Base-by-base conservation (phyloP, 1,139 yeast species). In the Torulaspora globosa region DNA sequence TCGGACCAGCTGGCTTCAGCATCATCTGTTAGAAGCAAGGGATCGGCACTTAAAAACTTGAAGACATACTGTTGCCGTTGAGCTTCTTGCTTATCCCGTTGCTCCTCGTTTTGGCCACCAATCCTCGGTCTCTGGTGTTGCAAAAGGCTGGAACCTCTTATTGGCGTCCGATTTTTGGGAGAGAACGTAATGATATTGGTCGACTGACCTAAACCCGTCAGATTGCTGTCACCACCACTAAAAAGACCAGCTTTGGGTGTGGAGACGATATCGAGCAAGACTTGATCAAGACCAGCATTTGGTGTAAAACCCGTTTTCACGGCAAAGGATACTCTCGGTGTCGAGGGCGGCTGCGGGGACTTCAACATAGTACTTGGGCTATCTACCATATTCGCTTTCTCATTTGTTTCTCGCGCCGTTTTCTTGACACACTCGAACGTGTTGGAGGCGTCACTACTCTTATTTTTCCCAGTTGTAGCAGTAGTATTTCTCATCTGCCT, bases 301-400 rank as follows among this genome's bases (percentile, higher is more conserved):
- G 67, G 67, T 2, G 67, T 62, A 18, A 63, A 57, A 4, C 67
- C 67, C 1, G 64, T 62, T 39, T 56, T 57, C 28, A 60, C 53
- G 29, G 58, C 55, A 16, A 57, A 52, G 10, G 55, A 42, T 11
- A 61, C 41, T 30, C 59, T 51, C 18, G 66, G 66, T 1, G 61
- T 57, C 2, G 59, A 51, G 9, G 61, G 62, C n/a, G 55, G 41
- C 14, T 43, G 47, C 2, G 51, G 49, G 3, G 51, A 47, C 43
- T 35, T 50, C 18, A 47, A 31, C 30, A 45, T 41, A 46, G 14
- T 31, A 32, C 33, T 28, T 31, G 21, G 44, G 31, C 3, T 23
- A 27, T 28, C 15, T 32, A n/a, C 10, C 29, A 9, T 11, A 11
- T 4, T 30, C 7, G 9, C 10, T 14, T 29, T 16, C 5, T 15